Evolutionary conservation across 208 protist genomes (phyloP), one percentile per base, ranked within the genome.

Genomic region (Trypanosoma vivax): DNA sequence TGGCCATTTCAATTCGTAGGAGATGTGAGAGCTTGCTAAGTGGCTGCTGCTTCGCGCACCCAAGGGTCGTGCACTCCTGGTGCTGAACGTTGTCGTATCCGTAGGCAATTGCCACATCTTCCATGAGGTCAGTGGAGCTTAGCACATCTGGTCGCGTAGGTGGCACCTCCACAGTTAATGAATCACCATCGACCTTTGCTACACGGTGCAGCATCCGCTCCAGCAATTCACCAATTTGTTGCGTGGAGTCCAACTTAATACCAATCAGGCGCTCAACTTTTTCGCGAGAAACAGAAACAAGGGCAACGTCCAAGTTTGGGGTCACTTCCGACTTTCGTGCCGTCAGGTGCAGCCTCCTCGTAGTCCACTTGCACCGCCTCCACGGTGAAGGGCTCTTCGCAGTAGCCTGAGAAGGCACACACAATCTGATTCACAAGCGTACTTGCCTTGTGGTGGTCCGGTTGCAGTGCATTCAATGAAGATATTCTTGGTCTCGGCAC

Each of bases 401-500:
- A 98, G 70, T 98, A 97, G 31, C 75, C 43, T 9, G 88, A 90
- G 60, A 99, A 99, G 72, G 96, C 95, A 40, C 83, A 83, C 16
- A 99, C 86, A 11, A 99, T 82, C 35, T 91, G 96, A 68, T 99
- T 98, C 6, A 99, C 86, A 2, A 98, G 73, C 21, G 97, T 91
- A 48, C 82, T 77, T 14, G 96, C 96, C 60, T 98, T 98, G 41
- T 96, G 97, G 41, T 87, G 70, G 56, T 99, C 98, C 18, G 90
- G 94, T n/a, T 6, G 96, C 97, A 2, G 98, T 99, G 70, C 91
- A 97, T 70, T 99, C 98, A 68, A 99, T 99, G 42, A 99, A 98
- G 27, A 99, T 84, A 61, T 99, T 98, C 24, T 83, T 88, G 1
- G 98, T 99, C 13, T 88, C 52, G 1, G 96, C 60, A 14, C 75